Evolutionary conservation across 2,329 filamentous ascomycete species (phyloP), one percentile per base, ranked within the genome.

Genomic region (Tolypocladium nubicola): DNA sequence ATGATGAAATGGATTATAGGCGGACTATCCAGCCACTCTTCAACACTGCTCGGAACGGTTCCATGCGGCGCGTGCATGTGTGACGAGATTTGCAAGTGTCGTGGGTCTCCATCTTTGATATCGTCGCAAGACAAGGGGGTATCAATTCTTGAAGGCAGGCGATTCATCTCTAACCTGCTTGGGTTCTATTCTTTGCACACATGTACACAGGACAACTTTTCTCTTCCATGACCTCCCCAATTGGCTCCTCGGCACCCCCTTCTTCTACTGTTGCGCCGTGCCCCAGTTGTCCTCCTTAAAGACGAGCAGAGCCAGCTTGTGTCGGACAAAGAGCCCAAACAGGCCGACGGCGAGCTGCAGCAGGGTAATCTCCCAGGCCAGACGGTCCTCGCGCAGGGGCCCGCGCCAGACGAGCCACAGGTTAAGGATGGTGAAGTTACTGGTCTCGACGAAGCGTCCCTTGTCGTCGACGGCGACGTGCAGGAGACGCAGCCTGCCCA

Each of bases 391-490:
- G 61, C 89, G 83, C 79, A 96, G 82, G 3, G 94, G 92, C 0
- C 94, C 94, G 70, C 92, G 87, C 89, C 91, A 96, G 55, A 97
- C 89, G 61, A 99, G 78, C 93, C 93, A 99, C 57, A 99, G 80
- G 70, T 99, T 99, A 63, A 99, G 79, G 53, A 99, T 82, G 10
- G 94, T 99, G 61, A 99, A 81, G 72, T 99, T 99, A 62, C 85
- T 90, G 23, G 86, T 93, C 72, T 94, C 88, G 30, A 84, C 76
- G 64, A 97, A 87, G 62, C 79, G 75, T 10, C 89, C 89, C 56
- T 86, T 74, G 40, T 84, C 77, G 66, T 93, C 85, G 54, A 78
- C 80, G 59, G 79, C 83, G 47, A 96, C 75, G 52, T 83, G 79
- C 56, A 96, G 70, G 55, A 97, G 76, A 60, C 78, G 80, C 57